Percentiles rank a stretch among this genome's conserved stretches.
Conservation (phyloP, 768 basidiomycete species). For the Mycena vitilis region DNA sequence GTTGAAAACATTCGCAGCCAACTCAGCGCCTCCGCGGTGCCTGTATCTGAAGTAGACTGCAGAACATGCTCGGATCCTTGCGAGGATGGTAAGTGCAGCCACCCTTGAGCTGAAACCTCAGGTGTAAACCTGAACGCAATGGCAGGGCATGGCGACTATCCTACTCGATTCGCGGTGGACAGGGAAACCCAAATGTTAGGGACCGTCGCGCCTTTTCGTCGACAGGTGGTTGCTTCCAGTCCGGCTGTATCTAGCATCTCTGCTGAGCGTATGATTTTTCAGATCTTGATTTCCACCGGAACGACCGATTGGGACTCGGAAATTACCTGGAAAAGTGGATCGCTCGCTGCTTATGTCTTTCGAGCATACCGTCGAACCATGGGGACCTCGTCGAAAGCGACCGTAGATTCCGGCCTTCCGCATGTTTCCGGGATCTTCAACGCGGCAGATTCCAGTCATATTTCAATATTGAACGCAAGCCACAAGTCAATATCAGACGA, state of each 20-base stretch:
- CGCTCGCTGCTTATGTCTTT: constrained; percentile 69
- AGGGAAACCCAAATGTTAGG: constrained; percentile 86
- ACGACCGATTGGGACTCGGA: constrained; percentile 89
- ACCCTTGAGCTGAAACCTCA: constrained; percentile 43
- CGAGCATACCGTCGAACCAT: constrained; percentile 37
- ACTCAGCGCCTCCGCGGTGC: constrained; percentile 70
- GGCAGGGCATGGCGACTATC: constrained; percentile 79
- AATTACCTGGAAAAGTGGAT: constrained; percentile 75
- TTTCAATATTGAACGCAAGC: constrained; percentile 87
- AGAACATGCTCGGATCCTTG: constrained; percentile 82
- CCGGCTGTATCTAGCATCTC: background rate
- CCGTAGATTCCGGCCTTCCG: constrained; percentile 43
- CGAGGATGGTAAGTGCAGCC: constrained; percentile 63
- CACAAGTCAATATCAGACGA: constrained; percentile 77
- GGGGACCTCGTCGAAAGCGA: constrained; percentile 27
- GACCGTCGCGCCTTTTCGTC: constrained; percentile 82
- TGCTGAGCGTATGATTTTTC: constrained; percentile 5
- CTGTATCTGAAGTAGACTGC: constrained; percentile 77
- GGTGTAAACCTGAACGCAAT: constrained; percentile 24
- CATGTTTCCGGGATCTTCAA: constrained; percentile 67
- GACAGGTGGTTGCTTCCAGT: constrained; percentile 64
- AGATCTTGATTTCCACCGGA: constrained; percentile 92
- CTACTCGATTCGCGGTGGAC: constrained; percentile 80
- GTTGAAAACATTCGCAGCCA: constrained; percentile 56
- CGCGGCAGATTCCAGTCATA: constrained; percentile 61